A percentile compares a stretch with the other conserved stretches of the same genome.
Evolutionary conservation across 2,329 filamentous ascomycete species (phyloP).

Genomic region (Tolypocladium amazonense): DNA sequence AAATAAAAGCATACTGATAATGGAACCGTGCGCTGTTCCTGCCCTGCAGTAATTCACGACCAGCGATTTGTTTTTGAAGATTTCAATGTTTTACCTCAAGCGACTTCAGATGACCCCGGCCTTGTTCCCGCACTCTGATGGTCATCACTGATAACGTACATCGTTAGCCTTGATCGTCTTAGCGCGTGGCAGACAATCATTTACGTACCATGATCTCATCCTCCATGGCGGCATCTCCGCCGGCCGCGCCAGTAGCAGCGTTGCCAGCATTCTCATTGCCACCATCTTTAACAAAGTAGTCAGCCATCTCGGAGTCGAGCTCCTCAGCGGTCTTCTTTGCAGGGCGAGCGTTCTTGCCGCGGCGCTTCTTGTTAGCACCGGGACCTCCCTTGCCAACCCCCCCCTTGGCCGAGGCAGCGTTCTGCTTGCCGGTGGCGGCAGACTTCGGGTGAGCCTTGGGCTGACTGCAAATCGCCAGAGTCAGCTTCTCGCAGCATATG

Average conservation of each 20-base stretch:
- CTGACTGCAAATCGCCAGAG: constrained; percentile 14
- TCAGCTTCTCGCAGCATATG: not conserved
- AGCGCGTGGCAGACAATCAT: not conserved
- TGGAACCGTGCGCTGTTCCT: constrained; percentile 4
- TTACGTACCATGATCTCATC: constrained; percentile 46
- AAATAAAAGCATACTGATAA: constrained; percentile 11
- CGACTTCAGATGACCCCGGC: not conserved
- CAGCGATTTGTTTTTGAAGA: not conserved
- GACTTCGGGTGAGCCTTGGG: constrained; percentile 59
- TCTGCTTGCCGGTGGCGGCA: constrained; percentile 63
- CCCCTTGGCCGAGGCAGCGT: constrained; percentile 32
- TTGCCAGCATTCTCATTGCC: constrained; percentile 34
- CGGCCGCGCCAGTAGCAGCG: constrained; percentile 34
- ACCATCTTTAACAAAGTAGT: constrained; percentile 63
- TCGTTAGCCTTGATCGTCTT: not conserved
- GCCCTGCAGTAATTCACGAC: constrained; percentile 1
- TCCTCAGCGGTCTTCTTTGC: constrained; percentile 88
- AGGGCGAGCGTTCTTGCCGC: constrained; percentile 50
- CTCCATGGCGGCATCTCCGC: constrained; percentile 53
- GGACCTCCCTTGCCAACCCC: constrained; percentile 35
- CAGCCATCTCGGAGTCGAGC: constrained; percentile 93
- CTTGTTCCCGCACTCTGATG: not conserved
- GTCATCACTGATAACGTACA: not conserved
- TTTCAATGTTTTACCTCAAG: not conserved
- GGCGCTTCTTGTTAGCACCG: constrained; percentile 42